These are phyloP conservation scores for Suillus variegatus DNA, from an alignment of 768 basidiomycete genomes.

Conservation along the genomic window DNA sequence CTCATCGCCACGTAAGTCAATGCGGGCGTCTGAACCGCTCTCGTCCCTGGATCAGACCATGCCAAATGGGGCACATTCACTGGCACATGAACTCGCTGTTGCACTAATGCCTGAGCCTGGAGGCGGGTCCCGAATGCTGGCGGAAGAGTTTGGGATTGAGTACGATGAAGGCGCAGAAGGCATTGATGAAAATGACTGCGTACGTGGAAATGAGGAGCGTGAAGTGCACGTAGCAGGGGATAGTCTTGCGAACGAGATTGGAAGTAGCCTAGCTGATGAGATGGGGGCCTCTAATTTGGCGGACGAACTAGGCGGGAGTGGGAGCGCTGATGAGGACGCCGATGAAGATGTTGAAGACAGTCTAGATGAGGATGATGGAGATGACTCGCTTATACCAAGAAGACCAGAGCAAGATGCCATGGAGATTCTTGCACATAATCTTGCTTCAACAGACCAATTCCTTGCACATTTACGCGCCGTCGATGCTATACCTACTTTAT, in stretches of 20 bases:
- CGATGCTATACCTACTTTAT: conserved; percentile 51
- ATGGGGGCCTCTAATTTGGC: conserved; percentile 40
- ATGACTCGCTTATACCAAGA: conserved; percentile 26
- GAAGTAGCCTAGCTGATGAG: conserved; percentile 23
- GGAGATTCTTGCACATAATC: conserved; percentile 69
- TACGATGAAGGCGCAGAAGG: conserved; percentile 87
- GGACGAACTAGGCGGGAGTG: conserved; percentile 28
- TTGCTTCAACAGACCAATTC: conserved; percentile 78
- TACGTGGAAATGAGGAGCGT: conserved; percentile 33
- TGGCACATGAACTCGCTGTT: conserved; percentile 85
- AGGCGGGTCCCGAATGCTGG: conserved; percentile 66
- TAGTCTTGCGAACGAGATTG: conserved; percentile 26
- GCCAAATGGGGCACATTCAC: conserved; percentile 50
- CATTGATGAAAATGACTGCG: conserved; percentile 52
- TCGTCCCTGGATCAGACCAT: conserved; percentile 34
- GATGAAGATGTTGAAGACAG: conserved; percentile 13
- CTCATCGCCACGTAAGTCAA: conserved; percentile 2
- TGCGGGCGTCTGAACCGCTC: conserved; percentile 24
- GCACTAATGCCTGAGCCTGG: conserved; percentile 88
- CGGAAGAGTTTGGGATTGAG: conserved; percentile 89
- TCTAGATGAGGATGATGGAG: conserved; percentile 29
- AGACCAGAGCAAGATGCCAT: conserved; percentile 57
- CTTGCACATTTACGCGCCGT: conserved; percentile 69
- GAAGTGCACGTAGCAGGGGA: conserved; percentile 21
- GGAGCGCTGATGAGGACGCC: conserved; percentile 12